Evolutionary conservation across 352 stramenopile species (phyloP).

Genomic region (Phytopythium mirpurense): DNA sequence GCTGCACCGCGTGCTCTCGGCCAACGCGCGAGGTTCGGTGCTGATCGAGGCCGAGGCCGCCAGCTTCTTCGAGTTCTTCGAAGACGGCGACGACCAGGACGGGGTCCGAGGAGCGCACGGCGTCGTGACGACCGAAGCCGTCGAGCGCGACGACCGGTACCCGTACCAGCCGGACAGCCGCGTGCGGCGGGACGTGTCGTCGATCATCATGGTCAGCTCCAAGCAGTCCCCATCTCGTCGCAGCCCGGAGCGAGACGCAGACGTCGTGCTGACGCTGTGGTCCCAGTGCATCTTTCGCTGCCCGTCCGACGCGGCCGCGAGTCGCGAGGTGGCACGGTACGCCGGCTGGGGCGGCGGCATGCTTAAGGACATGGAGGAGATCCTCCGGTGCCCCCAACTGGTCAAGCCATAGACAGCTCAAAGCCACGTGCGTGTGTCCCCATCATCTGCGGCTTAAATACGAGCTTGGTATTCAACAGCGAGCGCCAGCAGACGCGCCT

Average conservation of each 20-base stretch:
- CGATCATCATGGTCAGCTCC: constrained; percentile 9
- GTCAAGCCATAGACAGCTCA: not conserved
- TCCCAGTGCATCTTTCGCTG: constrained; percentile 1
- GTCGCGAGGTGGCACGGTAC: not conserved
- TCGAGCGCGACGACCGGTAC: constrained; percentile 26
- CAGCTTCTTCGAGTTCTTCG: constrained; percentile 4
- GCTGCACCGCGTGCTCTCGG: constrained; percentile 3
- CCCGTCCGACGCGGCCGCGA: not conserved
- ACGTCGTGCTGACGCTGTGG: constrained; percentile 5
- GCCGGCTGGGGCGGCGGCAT: constrained; percentile 6
- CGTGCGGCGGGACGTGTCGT: constrained; percentile 14
- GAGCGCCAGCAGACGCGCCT: too few species aligned
- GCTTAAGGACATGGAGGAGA: constrained; percentile 4
- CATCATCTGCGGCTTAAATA: not conserved
- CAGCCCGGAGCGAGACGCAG: too few species aligned
- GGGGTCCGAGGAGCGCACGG: constrained; percentile 2
- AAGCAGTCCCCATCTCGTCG: not conserved
- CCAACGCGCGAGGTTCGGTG: not conserved
- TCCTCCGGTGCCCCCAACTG: not conserved
- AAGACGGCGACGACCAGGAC: not conserved
- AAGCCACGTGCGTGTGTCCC: too few species aligned
- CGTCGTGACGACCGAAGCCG: constrained; percentile 14
- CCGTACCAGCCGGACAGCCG: constrained; percentile 16
- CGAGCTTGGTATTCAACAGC: not conserved
- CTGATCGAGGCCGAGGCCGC: constrained; percentile 2